phyloP scores from a whole-genome alignment of 2,329 filamentous ascomycete species.

The Alternaria sp. region DNA sequence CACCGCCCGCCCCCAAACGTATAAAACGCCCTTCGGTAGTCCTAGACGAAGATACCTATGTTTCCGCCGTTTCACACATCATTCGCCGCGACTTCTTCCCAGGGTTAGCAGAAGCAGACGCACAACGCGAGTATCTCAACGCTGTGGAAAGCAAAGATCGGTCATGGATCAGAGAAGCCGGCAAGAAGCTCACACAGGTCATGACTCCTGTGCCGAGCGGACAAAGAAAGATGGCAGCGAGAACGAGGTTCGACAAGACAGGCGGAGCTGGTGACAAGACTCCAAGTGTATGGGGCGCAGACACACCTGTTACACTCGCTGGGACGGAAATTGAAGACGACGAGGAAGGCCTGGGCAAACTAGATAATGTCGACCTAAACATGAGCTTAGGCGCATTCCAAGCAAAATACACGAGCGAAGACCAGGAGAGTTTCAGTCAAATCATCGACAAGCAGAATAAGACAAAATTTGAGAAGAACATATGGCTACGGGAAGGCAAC shows the following conservation, averaged over 20 bases:
- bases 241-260: slow-evolving; percentile 28
- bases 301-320: slow-evolving; percentile 73
- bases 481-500: slow-evolving; percentile 89
- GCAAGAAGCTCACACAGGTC: slow-evolving; percentile 68
- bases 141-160: slow-evolving; percentile 86
- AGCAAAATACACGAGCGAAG: slow-evolving; percentile 92
- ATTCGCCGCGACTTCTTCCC: slow-evolving; percentile 98
- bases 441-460: slow-evolving; percentile 90
- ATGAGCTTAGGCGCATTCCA: slow-evolving; percentile 89
- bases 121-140: slow-evolving; percentile 90
- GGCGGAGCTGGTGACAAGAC: slow-evolving; percentile 58
- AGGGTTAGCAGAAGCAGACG: slow-evolving; percentile 82
- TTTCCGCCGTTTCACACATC: slow-evolving; percentile 87
- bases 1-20: slow-evolving; percentile 82
- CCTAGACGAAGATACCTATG: slow-evolving; percentile 93
- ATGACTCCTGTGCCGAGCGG: slow-evolving; percentile 78
- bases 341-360: slow-evolving; percentile 49
- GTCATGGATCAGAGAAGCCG: slow-evolving; percentile 85
- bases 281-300: slow-evolving; percentile 69
- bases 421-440: slow-evolving; percentile 96
- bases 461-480: slow-evolving; percentile 82
- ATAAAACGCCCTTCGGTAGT: slow-evolving; percentile 90
- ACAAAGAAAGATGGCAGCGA: slow-evolving; percentile 44
- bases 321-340: slow-evolving; percentile 45
- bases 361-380: slow-evolving; percentile 70